Evolutionary conservation across 345 rosid genomes (phyloP), one percentile per base, ranked within the genome.

Genomic region (Carallia pectinifolia): DNA sequence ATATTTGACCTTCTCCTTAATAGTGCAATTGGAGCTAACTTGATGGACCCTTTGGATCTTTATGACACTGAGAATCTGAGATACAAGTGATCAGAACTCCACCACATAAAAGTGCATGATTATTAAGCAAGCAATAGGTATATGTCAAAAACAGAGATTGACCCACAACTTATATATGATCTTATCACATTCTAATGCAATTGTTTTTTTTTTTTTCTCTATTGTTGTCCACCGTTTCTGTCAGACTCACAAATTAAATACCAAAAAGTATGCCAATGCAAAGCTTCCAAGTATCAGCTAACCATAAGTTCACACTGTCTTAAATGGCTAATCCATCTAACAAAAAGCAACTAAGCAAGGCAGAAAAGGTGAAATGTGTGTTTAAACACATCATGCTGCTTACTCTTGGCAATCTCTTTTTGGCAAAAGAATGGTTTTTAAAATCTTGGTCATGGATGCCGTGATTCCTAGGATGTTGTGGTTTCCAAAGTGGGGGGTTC

Each of bases 401-500:
- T 23, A 54, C 59, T 23, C 31, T 55, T 55, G 59, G 3, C 59
- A 55, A 7, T 29, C 59, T 55, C 30, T 55, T 23, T 55, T n/a
- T 59, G 64, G 29, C 23, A 15, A 1, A 23, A 38, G 7, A 39
- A 3, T 44, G 59, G 15, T 7, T 16, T 39, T 30, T 17, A 23
- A 68, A 48, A 47, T 69, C 54, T 58, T 44, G 13, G 54, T 44
- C 37, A 69, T 33, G 40, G 34, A 37, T 58, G 54, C 55, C 37
- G 30, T 54, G 48, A 38, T 38, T 36, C 70, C 44, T 36, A 12
- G 29, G 71, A 68, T 69, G 33, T 18, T 60, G 65, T 31, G 65
- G 72, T 69, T 61, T 69, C 65, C 65, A 31, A 30, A 68, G 64
- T 68, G 71, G 64, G 71, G 63, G 71, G 13, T 58, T 68, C 56